Evolutionary conservation across 768 basidiomycete genomes (phyloP), one percentile per base, ranked within the genome.

Genomic region (Panellus pusillus): DNA sequence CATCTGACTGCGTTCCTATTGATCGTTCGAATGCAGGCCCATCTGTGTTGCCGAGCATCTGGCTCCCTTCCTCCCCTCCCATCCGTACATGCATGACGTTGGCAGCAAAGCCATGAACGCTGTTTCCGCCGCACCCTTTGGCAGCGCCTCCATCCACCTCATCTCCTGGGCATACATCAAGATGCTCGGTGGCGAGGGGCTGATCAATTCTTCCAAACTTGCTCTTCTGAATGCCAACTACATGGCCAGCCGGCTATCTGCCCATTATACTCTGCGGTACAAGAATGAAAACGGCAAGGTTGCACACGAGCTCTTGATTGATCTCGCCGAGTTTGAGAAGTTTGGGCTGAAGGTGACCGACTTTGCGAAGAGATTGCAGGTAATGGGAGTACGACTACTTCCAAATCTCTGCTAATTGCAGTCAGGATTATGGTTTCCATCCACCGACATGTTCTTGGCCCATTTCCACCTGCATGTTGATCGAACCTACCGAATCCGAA

Each of bases 101-200:
- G 84, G 86, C 11, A 67, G 75, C n/a, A 71, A 82, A 45, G 84
- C 88, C 1, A 98, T 99, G 57, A 76, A 87, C 28, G 91, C 97
- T 6, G 88, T 98, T 42, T 84, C 96, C 9, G 91, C 91, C 0
- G 93, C 90, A 1, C 97, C 94, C 0, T 98, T 85, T 66, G 96
- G 97, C 41, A 95, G 93, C 60, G 91, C 97, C 3, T 95, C 93
- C 7, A 94, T 99, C 64, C 86, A 91, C 43, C 79, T 95, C 56
- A 98, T 98, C 64, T 98, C 95, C 0, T 98, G 96, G 95, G 96
- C 97, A 12, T 99, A 97, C 71, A 92, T 97, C 79, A 96, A 91
- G 75, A 98, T 99, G 97, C 83, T 99, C n/a, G 97, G 97, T 24
- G 96, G 95, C 8, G 75, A 83, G 50, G 97, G 97, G 7, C 81